Base-by-base conservation (phyloP, 805 yeast species). In the Saccharomycopsis sp. region DNA sequence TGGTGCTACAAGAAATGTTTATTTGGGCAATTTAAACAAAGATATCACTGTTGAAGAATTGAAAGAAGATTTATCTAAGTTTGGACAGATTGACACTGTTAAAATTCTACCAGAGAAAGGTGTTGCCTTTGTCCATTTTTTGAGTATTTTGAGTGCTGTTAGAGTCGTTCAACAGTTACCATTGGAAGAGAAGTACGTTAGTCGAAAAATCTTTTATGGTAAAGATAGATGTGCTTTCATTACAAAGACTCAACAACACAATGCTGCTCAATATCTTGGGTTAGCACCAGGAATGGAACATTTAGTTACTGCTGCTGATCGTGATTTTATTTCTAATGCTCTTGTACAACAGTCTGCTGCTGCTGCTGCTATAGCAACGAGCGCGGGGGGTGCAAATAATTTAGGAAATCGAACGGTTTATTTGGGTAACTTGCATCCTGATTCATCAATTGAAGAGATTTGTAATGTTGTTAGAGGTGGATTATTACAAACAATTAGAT, bases 141-240 rank as follows among this genome's bases (percentile, higher is more conserved):
- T 89, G 47, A 79, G 90, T 13, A 87, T 90, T 41, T 64, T 84
- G 41, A 74, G 85, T 44, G 97, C 97, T n/a, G 79, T 88, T 38
- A 75, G 81, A 62, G 88, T 85, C 48, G 96, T 88, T 37, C 77
- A 84, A 40, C 76, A 77, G 47, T 68, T 93, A 45, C 85, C 90
- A 1, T 66, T 75, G 26, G 64, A 70, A 39, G 79, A 79, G 31
- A 79, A 79, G 56, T 90, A 88, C 68, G 68, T 73, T 46, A 82
- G 79, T 52, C 78, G 83, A 47, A 86, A 85, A 61, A 83, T 94
- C 34, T 85, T 77, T 56, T 89, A 86, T 58, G 97, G 97, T 50
- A 89, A 88, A 61, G 97, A 90, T 63, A 73, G 97, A 63, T 85
- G 93, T 67, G 96, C 96, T 2, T 87, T 87, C 57, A 85, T 90